Conservation (phyloP, 140 eudicot genomes). For the Cichorium intybus region DNA sequence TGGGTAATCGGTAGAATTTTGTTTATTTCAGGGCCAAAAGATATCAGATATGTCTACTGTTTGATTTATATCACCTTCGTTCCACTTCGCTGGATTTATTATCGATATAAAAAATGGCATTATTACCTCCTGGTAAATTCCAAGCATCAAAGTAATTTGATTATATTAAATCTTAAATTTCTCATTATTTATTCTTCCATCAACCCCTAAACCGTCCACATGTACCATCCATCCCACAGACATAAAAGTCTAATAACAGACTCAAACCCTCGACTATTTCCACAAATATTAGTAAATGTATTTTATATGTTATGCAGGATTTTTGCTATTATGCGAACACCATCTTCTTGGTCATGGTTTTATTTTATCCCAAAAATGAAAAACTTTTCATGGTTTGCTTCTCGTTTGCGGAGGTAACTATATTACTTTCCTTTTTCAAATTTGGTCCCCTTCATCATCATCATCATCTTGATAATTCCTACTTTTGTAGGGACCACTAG, state of each 20-base stretch:
- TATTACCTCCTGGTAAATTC: slow-evolving; percentile 79
- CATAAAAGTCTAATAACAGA: too few relatives aligned
- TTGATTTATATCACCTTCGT: slow-evolving; percentile 75
- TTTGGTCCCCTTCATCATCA: slow-evolving; percentile 9
- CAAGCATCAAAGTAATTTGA: slow-evolving; percentile 9
- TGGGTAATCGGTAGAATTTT: background rate
- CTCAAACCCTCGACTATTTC: background rate
- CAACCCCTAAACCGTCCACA: too few relatives aligned
- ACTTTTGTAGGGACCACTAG: slow-evolving; percentile 81
- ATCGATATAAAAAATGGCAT: slow-evolving; percentile 97
- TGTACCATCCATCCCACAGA: too few relatives aligned
- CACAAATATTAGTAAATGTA: background rate
- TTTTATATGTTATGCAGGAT: slow-evolving; percentile 55
- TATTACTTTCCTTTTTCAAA: background rate
- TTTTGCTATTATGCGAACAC: slow-evolving; percentile 99
- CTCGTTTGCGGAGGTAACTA: slow-evolving; percentile 95
- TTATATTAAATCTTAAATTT: background rate
- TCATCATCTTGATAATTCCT: slow-evolving; percentile 7
- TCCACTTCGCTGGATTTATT: slow-evolving; percentile 93
- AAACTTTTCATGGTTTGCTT: slow-evolving; percentile 99
- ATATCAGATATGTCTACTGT: slow-evolving; percentile 84
- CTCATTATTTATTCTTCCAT: too few relatives aligned
- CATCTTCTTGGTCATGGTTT: slow-evolving; percentile 86
- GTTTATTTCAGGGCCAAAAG: slow-evolving; percentile 81
- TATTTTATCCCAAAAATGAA: slow-evolving; percentile 77